A percentile compares a stretch with the other conserved stretches of the same genome.
phyloP scores from a whole-genome alignment of 1,284 basidiomycete species.

The Microbotryum silenes-acaulis region DNA sequence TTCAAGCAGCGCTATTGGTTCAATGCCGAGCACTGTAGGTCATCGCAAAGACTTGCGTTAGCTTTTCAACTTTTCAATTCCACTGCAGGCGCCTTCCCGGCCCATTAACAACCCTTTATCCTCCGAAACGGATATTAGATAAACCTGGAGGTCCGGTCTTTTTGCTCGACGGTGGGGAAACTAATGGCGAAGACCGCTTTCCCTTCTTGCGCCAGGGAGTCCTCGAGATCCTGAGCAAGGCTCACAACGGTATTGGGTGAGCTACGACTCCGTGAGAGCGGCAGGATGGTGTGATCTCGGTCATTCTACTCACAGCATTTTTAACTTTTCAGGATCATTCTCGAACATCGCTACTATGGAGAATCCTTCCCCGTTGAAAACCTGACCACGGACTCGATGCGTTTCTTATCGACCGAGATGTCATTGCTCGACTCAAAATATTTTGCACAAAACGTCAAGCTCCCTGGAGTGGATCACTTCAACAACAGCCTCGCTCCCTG shows the following conservation, averaged over 20 bases:
- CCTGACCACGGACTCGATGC: slow-evolving; percentile 54
- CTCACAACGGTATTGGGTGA: slow-evolving; percentile 67
- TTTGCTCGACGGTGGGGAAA: slow-evolving; percentile 42
- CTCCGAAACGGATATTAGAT: slow-evolving; percentile 75
- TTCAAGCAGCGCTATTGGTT: slow-evolving; percentile 57
- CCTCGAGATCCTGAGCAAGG: slow-evolving; percentile 70
- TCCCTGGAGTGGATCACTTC: slow-evolving; percentile 61
- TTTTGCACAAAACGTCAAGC: slow-evolving; percentile 75
- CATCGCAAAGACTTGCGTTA: too few relatives aligned
- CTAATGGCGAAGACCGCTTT: slow-evolving; percentile 34
- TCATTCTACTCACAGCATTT: neutral
- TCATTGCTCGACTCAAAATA: slow-evolving; percentile 84
- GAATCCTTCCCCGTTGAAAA: slow-evolving; percentile 68
- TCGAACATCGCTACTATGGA: slow-evolving; percentile 87
- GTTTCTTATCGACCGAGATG: slow-evolving; percentile 82
- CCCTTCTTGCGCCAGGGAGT: slow-evolving; percentile 53
- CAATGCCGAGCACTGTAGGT: slow-evolving; percentile 59
- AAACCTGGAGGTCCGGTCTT: slow-evolving; percentile 50
- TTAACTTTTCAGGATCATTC: slow-evolving; percentile 49
- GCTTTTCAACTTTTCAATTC: too few relatives aligned
- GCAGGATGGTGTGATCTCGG: neutral
- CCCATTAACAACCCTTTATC: slow-evolving; percentile 34
- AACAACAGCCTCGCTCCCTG: slow-evolving; percentile 59
- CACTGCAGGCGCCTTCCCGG: too few relatives aligned
- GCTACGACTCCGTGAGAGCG: neutral